Evolutionary conservation across 768 basidiomycete genomes (phyloP), one percentile per base, ranked within the genome.

Genomic region (Hygrophorus pudorinus): DNA sequence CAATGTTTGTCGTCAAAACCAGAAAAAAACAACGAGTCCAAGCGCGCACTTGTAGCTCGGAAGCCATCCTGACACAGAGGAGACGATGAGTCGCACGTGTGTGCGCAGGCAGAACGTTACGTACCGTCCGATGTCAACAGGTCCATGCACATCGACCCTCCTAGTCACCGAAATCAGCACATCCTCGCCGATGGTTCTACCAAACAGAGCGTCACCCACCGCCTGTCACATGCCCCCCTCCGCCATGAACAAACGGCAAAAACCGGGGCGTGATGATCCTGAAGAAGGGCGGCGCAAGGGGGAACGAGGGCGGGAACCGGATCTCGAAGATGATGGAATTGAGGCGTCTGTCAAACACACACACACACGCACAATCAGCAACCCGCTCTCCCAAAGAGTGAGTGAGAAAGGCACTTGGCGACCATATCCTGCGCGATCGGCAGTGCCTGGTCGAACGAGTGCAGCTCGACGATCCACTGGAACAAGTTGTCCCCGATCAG

Each of bases 121-220:
- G 24, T 43, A 75, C 79, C 80, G 47, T 79, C 76, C 0, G 77
- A 66, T 1, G 79, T 81, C 40, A 83, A 60, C 5, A 82, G 62
- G 55, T 84, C 81, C 80, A 85, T 82, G 52, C 82, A 85, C 39
- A 85, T 81, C 3, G 78, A 81, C 1, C 81, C 82, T 9, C 81
- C 79, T 76, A 38, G 48, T 18, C 7, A 24, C 14, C 42, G 36
- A 32, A 28, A 47, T 17, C 40, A 42, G 39, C 43, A 30, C 30
- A 39, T 14, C 4, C 35, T 41, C 16, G n/a, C n/a, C n/a, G n/a
- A n/a, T n/a, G n/a, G n/a, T n/a, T 16, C 6, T 14, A 41, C 7
- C 29, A 36, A 17, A 38, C 1, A 12, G 11, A 41, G 24, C 33
- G 9, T 29, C 24, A 51, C 62, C 20, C 48, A 73, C 77, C 81